Percentiles rank a stretch among this genome's conserved stretches.
Evolutionary conservation across 106 monocot species (phyloP).

Genomic region (Xerophyta viscosa): DNA sequence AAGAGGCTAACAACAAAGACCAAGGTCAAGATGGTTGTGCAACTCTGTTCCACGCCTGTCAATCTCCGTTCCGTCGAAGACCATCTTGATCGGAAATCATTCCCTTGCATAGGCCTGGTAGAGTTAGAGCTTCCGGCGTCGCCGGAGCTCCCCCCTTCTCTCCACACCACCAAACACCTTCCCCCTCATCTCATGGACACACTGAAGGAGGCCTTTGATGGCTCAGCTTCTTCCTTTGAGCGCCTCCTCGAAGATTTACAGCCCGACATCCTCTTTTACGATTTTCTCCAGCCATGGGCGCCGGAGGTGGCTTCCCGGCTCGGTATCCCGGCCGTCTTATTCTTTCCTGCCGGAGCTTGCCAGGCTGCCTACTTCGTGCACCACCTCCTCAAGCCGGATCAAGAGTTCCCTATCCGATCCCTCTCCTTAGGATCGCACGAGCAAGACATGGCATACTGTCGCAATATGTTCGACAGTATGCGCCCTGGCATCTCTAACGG

Average conservation of each 20-base stretch:
- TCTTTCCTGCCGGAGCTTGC: slow-evolving; percentile 23
- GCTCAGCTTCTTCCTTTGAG: slow-evolving; percentile 21
- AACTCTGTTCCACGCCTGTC: slow-evolving; percentile 45
- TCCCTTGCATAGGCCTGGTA: slow-evolving; percentile 28
- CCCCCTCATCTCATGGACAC: slow-evolving; percentile 38
- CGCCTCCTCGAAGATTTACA: slow-evolving; percentile 14
- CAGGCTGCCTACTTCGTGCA: slow-evolving; percentile 33
- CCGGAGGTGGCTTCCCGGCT: slow-evolving; percentile 17
- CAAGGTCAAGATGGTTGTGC: slow-evolving; percentile 11
- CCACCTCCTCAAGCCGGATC: background rate
- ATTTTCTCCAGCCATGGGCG: slow-evolving; percentile 67
- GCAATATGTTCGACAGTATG: background rate
- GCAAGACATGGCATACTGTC: background rate
- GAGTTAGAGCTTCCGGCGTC: slow-evolving; percentile 41
- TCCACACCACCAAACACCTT: slow-evolving; percentile 54
- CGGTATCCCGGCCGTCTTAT: slow-evolving; percentile 32
- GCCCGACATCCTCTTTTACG: slow-evolving; percentile 48
- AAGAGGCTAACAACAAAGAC: slow-evolving; percentile 19
- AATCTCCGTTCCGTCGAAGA: slow-evolving; percentile 24
- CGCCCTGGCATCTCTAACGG: slow-evolving; percentile 20
- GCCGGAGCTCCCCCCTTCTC: slow-evolving; percentile 22
- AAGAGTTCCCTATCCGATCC: slow-evolving; percentile 26
- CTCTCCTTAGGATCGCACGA: slow-evolving; percentile 2
- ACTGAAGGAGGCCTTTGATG: slow-evolving; percentile 48
- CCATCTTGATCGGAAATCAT: background rate